phyloP scores from a whole-genome alignment of 2,329 filamentous ascomycete genomes.

The Phyllosticta capitalensis region DNA sequence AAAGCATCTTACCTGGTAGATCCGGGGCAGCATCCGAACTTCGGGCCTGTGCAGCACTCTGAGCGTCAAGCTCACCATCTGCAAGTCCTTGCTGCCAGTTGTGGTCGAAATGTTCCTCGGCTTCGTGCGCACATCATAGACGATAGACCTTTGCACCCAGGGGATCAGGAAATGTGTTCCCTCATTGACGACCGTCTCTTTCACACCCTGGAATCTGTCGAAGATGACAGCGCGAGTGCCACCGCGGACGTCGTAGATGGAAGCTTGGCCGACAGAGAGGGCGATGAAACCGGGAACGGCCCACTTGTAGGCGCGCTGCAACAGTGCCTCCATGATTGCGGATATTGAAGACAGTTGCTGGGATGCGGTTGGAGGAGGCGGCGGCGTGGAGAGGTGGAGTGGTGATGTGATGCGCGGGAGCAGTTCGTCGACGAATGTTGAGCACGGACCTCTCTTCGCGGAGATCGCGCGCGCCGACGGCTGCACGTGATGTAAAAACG shows the following conservation, averaged over 20 bases:
- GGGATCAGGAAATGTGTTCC: slow-evolving; percentile 94
- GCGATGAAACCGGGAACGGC: slow-evolving; percentile 66
- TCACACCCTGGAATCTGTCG: slow-evolving; percentile 84
- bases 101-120: slow-evolving; percentile 96
- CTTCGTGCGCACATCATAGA: slow-evolving; percentile 96
- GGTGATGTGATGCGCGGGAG: not conserved
- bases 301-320: slow-evolving; percentile 53
- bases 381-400: not conserved
- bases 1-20: slow-evolving; percentile 71
- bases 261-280: slow-evolving; percentile 59
- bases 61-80: slow-evolving; percentile 98
- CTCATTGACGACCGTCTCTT: slow-evolving; percentile 86
- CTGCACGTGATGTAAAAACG: slow-evolving; percentile 12
- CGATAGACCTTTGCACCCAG: slow-evolving; percentile 88
- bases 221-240: slow-evolving; percentile 96
- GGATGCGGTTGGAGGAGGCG: not conserved
- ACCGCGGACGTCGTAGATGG: slow-evolving; percentile 94
- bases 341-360: not conserved
- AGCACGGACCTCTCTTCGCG: slow-evolving; percentile 7
- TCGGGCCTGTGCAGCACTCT: slow-evolving; percentile 91
- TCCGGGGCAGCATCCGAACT: slow-evolving; percentile 85
- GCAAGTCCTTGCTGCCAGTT: slow-evolving; percentile 95
- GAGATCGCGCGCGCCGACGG: slow-evolving; percentile 1
- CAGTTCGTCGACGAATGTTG: not conserved
- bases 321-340: slow-evolving; percentile 13